phyloP scores from a whole-genome alignment of 495 filamentous ascomycete species.

The Bathelium albidoporum region DNA sequence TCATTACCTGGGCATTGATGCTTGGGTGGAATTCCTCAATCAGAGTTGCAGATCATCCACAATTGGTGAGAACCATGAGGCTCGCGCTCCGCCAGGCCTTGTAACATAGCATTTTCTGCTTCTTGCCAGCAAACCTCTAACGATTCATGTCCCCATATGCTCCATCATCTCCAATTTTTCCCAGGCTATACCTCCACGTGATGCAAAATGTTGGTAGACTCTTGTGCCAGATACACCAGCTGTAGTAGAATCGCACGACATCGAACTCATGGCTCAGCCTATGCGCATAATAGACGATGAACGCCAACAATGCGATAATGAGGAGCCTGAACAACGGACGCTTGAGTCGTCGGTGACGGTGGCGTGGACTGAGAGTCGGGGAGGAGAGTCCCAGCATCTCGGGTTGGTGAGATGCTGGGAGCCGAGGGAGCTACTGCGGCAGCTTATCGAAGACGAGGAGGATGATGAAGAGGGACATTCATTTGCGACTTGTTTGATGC shows the following conservation, averaged over 20 bases:
- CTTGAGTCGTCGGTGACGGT: neutral
- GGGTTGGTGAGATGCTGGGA: neutral
- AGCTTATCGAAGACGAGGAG: neutral
- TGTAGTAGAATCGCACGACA: neutral
- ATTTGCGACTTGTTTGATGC: neutral
- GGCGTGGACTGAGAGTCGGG: neutral
- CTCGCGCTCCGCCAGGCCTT: neutral
- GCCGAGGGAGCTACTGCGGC: neutral
- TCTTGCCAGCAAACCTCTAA: neutral
- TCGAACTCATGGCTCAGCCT: neutral
- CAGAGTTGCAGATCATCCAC: neutral
- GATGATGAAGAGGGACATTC: neutral
- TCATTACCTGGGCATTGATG: neutral
- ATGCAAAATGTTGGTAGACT: conserved; percentile 1
- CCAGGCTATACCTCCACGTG: conserved; percentile 1
- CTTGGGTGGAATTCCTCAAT: too few relatives aligned
- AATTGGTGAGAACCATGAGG: neutral
- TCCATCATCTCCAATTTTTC: neutral
- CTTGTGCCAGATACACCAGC: conserved; percentile 2
- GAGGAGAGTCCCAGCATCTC: conserved; percentile 2
- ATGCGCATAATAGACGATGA: neutral
- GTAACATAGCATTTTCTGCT: neutral
- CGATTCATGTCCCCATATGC: neutral
- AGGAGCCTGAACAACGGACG: neutral
- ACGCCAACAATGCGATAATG: neutral